Conservation (phyloP, 768 basidiomycete species). For the Kwoniella bestiolae region DNA sequence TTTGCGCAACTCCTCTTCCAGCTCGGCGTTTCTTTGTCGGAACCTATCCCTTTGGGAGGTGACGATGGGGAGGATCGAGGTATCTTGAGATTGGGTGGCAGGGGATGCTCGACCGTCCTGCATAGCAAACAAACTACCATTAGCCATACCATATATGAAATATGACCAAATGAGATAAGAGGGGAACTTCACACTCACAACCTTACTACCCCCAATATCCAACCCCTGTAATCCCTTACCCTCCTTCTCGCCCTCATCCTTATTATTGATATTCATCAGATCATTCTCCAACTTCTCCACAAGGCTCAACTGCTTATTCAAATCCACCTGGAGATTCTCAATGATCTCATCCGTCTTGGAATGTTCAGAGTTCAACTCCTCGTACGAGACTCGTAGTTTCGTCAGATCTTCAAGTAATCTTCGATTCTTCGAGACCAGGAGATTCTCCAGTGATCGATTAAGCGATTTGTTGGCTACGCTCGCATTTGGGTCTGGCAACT, state of each 20-base stretch:
- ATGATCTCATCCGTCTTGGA: slow-evolving; percentile 66
- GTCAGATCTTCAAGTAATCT: slow-evolving; percentile 89
- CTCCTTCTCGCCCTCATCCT: slow-evolving; percentile 21
- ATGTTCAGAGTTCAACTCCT: slow-evolving; percentile 76
- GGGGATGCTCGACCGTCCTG: slow-evolving; percentile 61
- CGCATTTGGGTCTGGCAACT: slow-evolving; percentile 86
- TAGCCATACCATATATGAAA: no score
- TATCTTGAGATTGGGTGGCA: slow-evolving; percentile 75
- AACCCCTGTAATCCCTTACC: slow-evolving; percentile 67
- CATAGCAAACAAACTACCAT: neutral
- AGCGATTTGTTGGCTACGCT: slow-evolving; percentile 75
- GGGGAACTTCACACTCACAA: slow-evolving; percentile 15
- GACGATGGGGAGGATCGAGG: slow-evolving; percentile 96
- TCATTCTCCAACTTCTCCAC: slow-evolving; percentile 94
- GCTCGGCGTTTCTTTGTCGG: slow-evolving; percentile 91
- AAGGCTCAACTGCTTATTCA: slow-evolving; percentile 75
- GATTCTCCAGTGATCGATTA: slow-evolving; percentile 82
- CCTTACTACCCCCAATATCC: slow-evolving; percentile 64
- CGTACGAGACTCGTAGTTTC: slow-evolving; percentile 81
- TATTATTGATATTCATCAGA: slow-evolving; percentile 75
- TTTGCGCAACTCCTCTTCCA: slow-evolving; percentile 96
- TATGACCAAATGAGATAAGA: neutral
- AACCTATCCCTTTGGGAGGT: slow-evolving; percentile 98
- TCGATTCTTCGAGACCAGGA: slow-evolving; percentile 92
- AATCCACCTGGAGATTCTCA: slow-evolving; percentile 65